phyloP scores from a whole-genome alignment of 2,329 filamentous ascomycete species.

The Chaetomiaceae sp. region DNA sequence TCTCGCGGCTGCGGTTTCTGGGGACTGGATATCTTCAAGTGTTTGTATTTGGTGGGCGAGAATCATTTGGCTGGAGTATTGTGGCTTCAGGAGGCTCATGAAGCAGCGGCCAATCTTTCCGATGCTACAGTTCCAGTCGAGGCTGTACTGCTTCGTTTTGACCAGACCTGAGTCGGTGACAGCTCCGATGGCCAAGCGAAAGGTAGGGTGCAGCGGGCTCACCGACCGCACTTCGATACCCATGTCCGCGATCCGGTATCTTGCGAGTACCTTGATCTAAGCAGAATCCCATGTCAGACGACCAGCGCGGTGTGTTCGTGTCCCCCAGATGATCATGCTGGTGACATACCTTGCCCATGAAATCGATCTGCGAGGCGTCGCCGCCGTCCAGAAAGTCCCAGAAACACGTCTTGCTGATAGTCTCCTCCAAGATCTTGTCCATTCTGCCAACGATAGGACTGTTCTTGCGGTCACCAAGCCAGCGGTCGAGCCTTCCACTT shows the following conservation, averaged over 20 bases:
- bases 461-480: neutral
- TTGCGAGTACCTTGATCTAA: slow-evolving; percentile 11
- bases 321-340: neutral
- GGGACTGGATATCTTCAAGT: slow-evolving; percentile 3
- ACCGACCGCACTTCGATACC: slow-evolving; percentile 1
- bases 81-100: neutral
- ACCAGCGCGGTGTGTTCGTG: neutral
- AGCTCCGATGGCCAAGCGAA: slow-evolving; percentile 6
- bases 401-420: slow-evolving; percentile 15
- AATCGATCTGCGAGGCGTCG: neutral
- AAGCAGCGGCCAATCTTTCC: neutral
- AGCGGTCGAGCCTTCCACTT: neutral
- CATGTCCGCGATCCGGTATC: slow-evolving; percentile 4
- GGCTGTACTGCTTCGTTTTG: slow-evolving; percentile 3
- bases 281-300: too few species aligned
- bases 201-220: neutral
- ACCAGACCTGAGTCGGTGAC: slow-evolving; percentile 4
- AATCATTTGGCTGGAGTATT: neutral
- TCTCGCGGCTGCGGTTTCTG: neutral
- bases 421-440: slow-evolving; percentile 14
- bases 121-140: slow-evolving; percentile 7
- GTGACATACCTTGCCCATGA: slow-evolving; percentile 18
- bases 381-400: slow-evolving; percentile 11
- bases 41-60: neutral
- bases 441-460: neutral